Evolutionary conservation across 1,139 yeast species (phyloP).

Genomic region (Yamadazyma epiphylla): DNA sequence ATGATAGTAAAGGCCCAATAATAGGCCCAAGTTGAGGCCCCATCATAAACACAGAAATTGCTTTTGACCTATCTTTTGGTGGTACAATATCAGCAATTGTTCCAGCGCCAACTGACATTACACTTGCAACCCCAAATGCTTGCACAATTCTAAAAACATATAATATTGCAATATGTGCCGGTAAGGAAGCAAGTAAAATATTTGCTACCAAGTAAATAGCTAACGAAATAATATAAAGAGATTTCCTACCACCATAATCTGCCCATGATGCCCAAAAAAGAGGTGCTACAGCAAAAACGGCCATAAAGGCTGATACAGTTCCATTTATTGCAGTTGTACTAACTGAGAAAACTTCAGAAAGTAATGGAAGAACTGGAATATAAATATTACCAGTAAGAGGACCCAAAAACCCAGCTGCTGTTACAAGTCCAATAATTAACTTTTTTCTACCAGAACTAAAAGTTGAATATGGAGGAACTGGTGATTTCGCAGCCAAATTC

Average conservation of each 20-base stretch:
- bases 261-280: conserved; percentile 55
- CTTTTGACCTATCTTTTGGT: conserved; percentile 46
- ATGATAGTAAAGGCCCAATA: conserved; percentile 49
- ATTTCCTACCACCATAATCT: conserved; percentile 56
- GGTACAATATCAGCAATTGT: conserved; percentile 49
- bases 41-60: conserved; percentile 52
- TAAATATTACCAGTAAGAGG: conserved; percentile 60
- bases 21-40: conserved; percentile 62
- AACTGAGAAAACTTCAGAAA: conserved; percentile 38
- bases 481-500: too few species aligned
- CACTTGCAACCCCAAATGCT: conserved; percentile 55
- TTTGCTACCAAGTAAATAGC: conserved; percentile 43
- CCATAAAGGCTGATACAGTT: conserved; percentile 60
- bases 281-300: conserved; percentile 51
- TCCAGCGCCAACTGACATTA: conserved; percentile 55
- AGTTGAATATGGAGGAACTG: conserved; percentile 6
- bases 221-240: conserved; percentile 44
- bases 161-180: conserved; percentile 42
- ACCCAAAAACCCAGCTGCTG: conserved; percentile 53
- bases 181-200: conserved; percentile 44
- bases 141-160: conserved; percentile 44
- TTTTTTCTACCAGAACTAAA: conserved; percentile 13
- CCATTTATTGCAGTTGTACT: conserved; percentile 49
- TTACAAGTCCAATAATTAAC: conserved; percentile 31
- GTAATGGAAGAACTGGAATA: conserved; percentile 50